phyloP scores from a whole-genome alignment of 2,329 filamentous ascomycete species.

The Aspergillus fumigatus region DNA sequence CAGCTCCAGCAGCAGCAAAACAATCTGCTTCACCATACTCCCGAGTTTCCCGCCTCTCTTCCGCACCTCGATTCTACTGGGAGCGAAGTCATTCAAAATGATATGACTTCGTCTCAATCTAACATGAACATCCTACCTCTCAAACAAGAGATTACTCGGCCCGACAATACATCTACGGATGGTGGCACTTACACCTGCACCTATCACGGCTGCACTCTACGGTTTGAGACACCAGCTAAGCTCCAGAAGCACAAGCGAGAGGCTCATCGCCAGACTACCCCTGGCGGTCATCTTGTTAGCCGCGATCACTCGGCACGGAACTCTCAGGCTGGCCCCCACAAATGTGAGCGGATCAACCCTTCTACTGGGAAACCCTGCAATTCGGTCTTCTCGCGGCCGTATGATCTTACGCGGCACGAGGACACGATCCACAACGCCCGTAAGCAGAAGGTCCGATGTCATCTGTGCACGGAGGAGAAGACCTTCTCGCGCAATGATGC shows the following conservation, averaged over 20 bases:
- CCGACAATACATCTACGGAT: slow-evolving; percentile 64
- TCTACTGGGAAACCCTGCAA: slow-evolving; percentile 93
- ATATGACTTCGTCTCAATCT: slow-evolving; percentile 33
- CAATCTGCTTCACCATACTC: slow-evolving; percentile 41
- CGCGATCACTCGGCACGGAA: slow-evolving; percentile 56
- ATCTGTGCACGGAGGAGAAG: slow-evolving; percentile 92
- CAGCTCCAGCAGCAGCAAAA: slow-evolving; percentile 22
- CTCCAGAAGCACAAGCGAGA: slow-evolving; percentile 96
- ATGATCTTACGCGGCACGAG: slow-evolving; percentile 93
- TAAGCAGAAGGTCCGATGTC: slow-evolving; percentile 91
- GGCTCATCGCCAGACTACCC: slow-evolving; percentile 72
- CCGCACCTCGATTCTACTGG: slow-evolving; percentile 59
- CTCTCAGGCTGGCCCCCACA: slow-evolving; percentile 88
- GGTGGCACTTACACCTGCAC: slow-evolving; percentile 93
- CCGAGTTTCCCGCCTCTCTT: slow-evolving; percentile 56
- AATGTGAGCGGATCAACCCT: slow-evolving; percentile 88
- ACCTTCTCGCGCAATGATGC: slow-evolving; percentile 95
- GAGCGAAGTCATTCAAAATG: slow-evolving; percentile 43
- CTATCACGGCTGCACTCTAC: slow-evolving; percentile 81
- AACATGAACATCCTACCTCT: slow-evolving; percentile 34
- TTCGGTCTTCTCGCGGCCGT: slow-evolving; percentile 89
- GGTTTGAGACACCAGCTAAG: slow-evolving; percentile 81
- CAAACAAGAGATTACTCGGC: slow-evolving; percentile 45
- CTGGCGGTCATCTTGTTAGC: slow-evolving; percentile 42
- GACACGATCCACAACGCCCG: slow-evolving; percentile 94